Base-by-base conservation (phyloP, 1,139 yeast species). In the Spencermartinsiella ligniputridi region DNA sequence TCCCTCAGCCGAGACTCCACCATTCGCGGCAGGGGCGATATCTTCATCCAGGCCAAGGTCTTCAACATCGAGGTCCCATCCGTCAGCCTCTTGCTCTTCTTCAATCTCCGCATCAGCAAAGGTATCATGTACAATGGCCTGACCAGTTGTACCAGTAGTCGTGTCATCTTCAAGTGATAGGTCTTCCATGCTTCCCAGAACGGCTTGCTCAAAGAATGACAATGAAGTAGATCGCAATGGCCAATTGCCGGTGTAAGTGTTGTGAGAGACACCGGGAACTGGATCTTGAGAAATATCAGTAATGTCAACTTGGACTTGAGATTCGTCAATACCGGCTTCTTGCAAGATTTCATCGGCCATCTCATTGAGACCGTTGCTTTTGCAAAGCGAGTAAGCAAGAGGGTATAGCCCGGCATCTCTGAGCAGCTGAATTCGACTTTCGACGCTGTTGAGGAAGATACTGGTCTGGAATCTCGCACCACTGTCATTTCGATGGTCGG, bases 381-480 rank as follows among this genome's bases (percentile, higher is more conserved):
- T 87, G 21, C 98, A 97, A 52, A 90, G 76, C 21, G 97, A 86
- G 64, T 89, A 94, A 1, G 98, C 98, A 58, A 94, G 76, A 6
- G 98, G 92, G 45, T 77, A 69, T 69, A 90, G 75, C 21, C 97
- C 97, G 47, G 85, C 80, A 55, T 83, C 80, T 44, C 83, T 76
- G 59, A 85, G 81, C 25, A 85, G 78, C 56, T 79, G 76, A 40
- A 92, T 79, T 64, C 97, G 81, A 62, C 83, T 79, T 60, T 83
- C 81, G 32, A 82, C 74, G 50, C 89, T 85, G 58, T 84, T 82
- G 57, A 78, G 75, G 67, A 84, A 92, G 49, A 92, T 69, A 19
- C 95, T 79, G 56, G 89, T 89, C 61, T 88, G 95, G 58, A 92
- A 76, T 57, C 89, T 75, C 37, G 95, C 82, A 36, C 88, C 78